phyloP scores from a whole-genome alignment of 2,329 filamentous ascomycete species.

The Sclerotinia trifoliorum region DNA sequence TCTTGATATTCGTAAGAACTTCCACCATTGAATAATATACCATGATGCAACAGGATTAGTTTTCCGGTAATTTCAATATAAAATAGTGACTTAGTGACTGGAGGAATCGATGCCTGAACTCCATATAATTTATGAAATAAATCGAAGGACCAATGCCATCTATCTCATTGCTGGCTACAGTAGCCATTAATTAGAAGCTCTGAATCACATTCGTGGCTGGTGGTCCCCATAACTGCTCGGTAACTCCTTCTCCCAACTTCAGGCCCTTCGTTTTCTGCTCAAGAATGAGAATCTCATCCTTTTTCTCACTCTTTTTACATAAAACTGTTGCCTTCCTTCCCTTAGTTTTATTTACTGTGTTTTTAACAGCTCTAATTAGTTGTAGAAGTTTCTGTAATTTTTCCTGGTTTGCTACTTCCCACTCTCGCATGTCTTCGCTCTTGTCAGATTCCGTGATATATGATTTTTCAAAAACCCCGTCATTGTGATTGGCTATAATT shows the following conservation, averaged over 20 bases:
- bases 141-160: neutral
- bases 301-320: conserved; percentile 1
- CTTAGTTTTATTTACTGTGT: conserved; percentile 23
- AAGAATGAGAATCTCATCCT: neutral
- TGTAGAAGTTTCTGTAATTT: conserved; percentile 24
- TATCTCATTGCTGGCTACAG: too few species aligned
- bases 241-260: neutral
- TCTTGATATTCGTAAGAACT: too few species aligned
- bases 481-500: conserved; percentile 27
- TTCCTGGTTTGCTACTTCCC: conserved; percentile 24
- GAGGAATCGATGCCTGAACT: neutral
- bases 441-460: conserved; percentile 21
- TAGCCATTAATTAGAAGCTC: too few species aligned
- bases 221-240: neutral
- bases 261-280: neutral
- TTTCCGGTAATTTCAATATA: too few species aligned
- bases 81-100: too few species aligned
- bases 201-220: neutral
- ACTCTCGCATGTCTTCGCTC: conserved; percentile 7
- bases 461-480: conserved; percentile 26
- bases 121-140: neutral
- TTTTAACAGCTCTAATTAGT: conserved; percentile 27
- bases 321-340: conserved; percentile 27
- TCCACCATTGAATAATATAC: too few species aligned
- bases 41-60: too few species aligned